phyloP scores from a whole-genome alignment of 768 basidiomycete species.

The Xerocomellus dryophilus region DNA sequence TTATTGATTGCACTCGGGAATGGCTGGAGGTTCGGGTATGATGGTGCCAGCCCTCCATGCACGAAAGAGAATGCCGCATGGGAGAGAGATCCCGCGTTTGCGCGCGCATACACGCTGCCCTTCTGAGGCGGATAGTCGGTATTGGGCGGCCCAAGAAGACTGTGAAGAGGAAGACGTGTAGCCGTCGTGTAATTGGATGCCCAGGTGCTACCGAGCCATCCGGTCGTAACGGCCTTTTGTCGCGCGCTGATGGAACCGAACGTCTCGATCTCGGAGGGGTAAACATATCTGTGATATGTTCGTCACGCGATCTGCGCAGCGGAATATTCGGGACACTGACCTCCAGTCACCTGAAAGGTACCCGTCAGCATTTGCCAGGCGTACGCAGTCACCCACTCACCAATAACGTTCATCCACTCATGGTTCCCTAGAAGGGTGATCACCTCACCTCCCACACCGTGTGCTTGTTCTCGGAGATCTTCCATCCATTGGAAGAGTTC shows the following conservation, averaged over 20 bases:
- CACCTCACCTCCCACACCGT: conserved; percentile 63
- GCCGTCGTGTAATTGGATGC: conserved; percentile 80
- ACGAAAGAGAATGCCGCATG: conserved; percentile 88
- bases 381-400: conserved; percentile 34
- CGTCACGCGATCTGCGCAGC: conserved; percentile 2
- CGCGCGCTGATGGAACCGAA: conserved; percentile 73
- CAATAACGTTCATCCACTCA: conserved; percentile 91
- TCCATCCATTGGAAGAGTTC: conserved; percentile 85
- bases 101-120: conserved; percentile 31
- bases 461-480: conserved; percentile 71
- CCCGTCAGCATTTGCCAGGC: conserved; percentile 5
- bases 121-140: conserved; percentile 50
- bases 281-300: conserved; percentile 66
- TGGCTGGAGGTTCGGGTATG: conserved; percentile 70
- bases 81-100: conserved; percentile 49
- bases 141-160: conserved; percentile 63
- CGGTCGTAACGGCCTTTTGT: conserved; percentile 69
- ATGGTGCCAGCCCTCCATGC: conserved; percentile 85
- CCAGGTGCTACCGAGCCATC: conserved; percentile 80
- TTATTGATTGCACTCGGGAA: conserved; percentile 84
- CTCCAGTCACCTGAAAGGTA: conserved; percentile 74
- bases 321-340: conserved; percentile 35
- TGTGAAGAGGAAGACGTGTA: conserved; percentile 77
- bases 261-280: conserved; percentile 74
- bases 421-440: conserved; percentile 89